phyloP scores from a whole-genome alignment of 164 flowering plant genomes.

The Kingdonia uniflora region DNA sequence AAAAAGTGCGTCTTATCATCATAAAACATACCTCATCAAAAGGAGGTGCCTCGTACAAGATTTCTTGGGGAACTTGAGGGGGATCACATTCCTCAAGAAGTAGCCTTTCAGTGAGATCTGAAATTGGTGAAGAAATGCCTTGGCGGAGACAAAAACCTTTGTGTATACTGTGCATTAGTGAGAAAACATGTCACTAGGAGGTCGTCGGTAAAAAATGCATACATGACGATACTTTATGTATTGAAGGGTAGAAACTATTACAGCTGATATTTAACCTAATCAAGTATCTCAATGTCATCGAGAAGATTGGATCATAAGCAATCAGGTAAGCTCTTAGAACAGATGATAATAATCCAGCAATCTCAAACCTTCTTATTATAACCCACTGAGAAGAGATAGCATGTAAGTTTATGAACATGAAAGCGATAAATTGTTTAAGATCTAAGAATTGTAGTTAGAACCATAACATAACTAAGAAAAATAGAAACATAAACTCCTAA shows the following conservation, averaged over 20 bases:
- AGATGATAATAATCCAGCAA: conserved; percentile 79
- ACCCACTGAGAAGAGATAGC: conserved; percentile 73
- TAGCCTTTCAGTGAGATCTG: conserved; percentile 78
- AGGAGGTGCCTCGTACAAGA: conserved; percentile 70
- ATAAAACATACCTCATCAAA: conserved; percentile 79
- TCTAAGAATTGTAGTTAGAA: not conserved
- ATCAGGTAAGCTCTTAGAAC: conserved; percentile 75
- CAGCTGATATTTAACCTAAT: conserved; percentile 49
- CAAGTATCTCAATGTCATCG: conserved; percentile 92
- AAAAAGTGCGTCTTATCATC: not conserved
- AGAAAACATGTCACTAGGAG: not conserved
- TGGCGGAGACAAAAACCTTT: conserved; percentile 79
- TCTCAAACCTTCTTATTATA: conserved; percentile 68
- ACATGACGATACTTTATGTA: no score
- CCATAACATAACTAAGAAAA: no score
- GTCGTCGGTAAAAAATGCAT: conserved; percentile 3
- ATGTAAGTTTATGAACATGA: conserved; percentile 1
- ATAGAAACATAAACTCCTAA: no score
- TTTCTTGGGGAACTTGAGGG: conserved; percentile 72
- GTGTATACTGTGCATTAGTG: conserved; percentile 59
- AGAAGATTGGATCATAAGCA: conserved; percentile 89
- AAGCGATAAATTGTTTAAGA: not conserved
- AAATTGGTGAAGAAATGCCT: conserved; percentile 81
- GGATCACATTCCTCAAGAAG: conserved; percentile 89
- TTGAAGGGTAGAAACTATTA: conserved; percentile 1